Conservation (phyloP, 2,329 filamentous ascomycete genomes). For the Mycocentrospora acerina region DNA sequence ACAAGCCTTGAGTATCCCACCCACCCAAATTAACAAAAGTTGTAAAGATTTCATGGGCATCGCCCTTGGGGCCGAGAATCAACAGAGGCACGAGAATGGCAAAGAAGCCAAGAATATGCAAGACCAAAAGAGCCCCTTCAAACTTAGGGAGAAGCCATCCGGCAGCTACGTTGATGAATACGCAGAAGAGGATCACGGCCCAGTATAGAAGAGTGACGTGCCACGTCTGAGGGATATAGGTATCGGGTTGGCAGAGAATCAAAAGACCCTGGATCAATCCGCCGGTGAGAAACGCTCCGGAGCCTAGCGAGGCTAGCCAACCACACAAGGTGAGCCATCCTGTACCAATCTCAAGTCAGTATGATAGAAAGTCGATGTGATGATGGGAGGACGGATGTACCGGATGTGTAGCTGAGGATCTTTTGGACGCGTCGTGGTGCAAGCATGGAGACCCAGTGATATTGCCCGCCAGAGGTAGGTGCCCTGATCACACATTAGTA, state of each 20-base stretch:
- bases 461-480: conserved; percentile 39
- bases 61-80: conserved; percentile 43
- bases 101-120: conserved; percentile 55
- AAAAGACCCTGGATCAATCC: conserved; percentile 34
- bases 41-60: conserved; percentile 46
- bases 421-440: conserved; percentile 41
- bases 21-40: conserved; percentile 49
- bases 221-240: conserved; percentile 47
- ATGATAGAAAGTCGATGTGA: not conserved
- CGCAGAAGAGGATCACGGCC: conserved; percentile 43
- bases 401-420: conserved; percentile 46
- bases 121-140: conserved; percentile 49
- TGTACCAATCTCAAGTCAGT: conserved; percentile 1
- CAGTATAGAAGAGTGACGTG: conserved; percentile 54
- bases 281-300: conserved; percentile 27
- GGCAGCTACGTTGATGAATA: conserved; percentile 48
- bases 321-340: conserved; percentile 47
- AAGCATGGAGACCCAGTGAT: conserved; percentile 43
- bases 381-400: conserved; percentile 6
- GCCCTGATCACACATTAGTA: conserved; percentile 7
- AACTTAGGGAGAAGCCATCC: conserved; percentile 48
- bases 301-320: conserved; percentile 42
- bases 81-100: conserved; percentile 51
- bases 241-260: conserved; percentile 39
- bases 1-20: conserved; percentile 47